Evolutionary conservation across 75 land plant genomes (phyloP).

Genomic region (Pinus albicaulis): DNA sequence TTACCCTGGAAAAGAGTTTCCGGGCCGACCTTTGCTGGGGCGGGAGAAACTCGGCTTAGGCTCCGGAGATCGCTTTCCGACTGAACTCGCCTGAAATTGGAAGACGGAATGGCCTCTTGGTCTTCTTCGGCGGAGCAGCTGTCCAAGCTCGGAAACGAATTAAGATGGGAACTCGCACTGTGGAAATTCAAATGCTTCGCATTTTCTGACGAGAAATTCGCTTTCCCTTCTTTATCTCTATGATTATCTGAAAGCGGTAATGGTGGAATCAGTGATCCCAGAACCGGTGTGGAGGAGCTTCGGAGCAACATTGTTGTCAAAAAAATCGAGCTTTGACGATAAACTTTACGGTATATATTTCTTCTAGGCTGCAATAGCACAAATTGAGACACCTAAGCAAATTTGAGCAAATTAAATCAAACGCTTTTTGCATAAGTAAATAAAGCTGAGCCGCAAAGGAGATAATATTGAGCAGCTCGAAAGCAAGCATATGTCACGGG

Average conservation of each 20-base stretch:
- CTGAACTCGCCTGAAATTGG: slow-evolving; percentile 19
- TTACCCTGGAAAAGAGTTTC: not conserved
- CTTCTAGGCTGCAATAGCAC: too few relatives aligned
- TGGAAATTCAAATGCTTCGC: slow-evolving; percentile 17
- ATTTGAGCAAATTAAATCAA: too few relatives aligned
- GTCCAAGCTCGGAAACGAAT: slow-evolving; percentile 11
- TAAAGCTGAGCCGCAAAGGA: too few relatives aligned
- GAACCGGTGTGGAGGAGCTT: slow-evolving; percentile 43
- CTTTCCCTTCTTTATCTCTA: not conserved
- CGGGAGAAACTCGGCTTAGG: not conserved
- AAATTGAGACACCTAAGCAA: too few relatives aligned
- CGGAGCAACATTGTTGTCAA: slow-evolving; percentile 32
- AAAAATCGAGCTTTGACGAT: too few relatives aligned
- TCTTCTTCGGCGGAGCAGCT: not conserved
- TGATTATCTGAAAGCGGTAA: not conserved
- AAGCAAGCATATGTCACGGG: too few relatives aligned
- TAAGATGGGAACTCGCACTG: not conserved
- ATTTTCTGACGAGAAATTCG: slow-evolving; percentile 6
- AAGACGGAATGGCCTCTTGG: not conserved
- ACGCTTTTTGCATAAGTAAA: too few relatives aligned
- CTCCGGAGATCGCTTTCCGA: slow-evolving; percentile 39
- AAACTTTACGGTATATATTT: too few relatives aligned
- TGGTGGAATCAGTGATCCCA: slow-evolving; percentile 31
- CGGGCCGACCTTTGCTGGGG: not conserved
- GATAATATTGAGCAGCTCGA: too few relatives aligned